Conservation (phyloP, 2,329 filamentous ascomycete genomes). For the Zymoseptoria brevis region DNA sequence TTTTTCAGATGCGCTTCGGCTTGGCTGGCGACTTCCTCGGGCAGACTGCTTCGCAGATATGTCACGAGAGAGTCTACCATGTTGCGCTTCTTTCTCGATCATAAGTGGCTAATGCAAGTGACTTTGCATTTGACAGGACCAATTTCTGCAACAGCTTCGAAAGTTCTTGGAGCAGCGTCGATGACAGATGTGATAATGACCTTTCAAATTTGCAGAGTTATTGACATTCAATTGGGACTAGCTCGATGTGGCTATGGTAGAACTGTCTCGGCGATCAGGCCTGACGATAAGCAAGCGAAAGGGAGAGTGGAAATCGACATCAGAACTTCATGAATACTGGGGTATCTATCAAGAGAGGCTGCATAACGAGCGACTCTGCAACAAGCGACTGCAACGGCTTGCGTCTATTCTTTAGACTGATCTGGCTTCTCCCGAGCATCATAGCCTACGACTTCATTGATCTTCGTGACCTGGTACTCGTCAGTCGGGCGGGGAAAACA, state of each 20-base stretch:
- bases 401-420: background rate
- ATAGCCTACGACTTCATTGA: background rate
- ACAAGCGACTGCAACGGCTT: background rate
- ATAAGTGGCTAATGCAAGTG: background rate
- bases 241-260: too few relatives aligned
- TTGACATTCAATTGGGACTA: background rate
- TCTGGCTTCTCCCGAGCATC: background rate
- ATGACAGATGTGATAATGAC: background rate
- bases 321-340: background rate
- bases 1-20: conserved; percentile 32
- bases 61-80: conserved; percentile 38
- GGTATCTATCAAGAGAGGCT: background rate
- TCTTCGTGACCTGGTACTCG: background rate
- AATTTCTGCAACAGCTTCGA: background rate
- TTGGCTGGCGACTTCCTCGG: conserved; percentile 34
- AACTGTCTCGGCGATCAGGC: too few relatives aligned
- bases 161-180: background rate
- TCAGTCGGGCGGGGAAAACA: background rate
- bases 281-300: background rate
- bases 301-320: background rate
- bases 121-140: background rate
- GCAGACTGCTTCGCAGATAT: conserved; percentile 36
- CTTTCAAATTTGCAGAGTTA: background rate
- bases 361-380: background rate
- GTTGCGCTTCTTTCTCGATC: conserved; percentile 1